Evolutionary conservation across 306 rosid genomes (phyloP), one percentile per base, ranked within the genome.

Genomic region (Gleditsia sinensis): DNA sequence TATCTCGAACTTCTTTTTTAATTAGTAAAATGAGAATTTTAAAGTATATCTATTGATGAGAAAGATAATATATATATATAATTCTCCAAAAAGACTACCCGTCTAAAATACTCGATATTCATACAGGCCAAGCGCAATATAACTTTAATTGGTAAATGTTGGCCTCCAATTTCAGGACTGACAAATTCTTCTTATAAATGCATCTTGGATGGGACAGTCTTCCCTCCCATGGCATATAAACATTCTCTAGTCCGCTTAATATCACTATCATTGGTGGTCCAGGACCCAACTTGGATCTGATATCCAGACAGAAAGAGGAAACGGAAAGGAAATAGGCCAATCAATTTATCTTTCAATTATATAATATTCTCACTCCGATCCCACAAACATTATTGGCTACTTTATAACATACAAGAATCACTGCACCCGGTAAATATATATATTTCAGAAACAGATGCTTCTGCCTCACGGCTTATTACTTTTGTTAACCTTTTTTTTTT

Each of bases 251-350:
- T 39, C 17, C 13, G 56, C 25, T 4, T 55, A 28, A 37, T 27
- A 25, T 27, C 66, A 40, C 56, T 39, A 67, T 69, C 36, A 20
- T 57, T 67, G 28, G 80, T 81, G 81, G 78, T 71, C 81, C 78
- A 27, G 3, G 45, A 48, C 69, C 2, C 81, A 75, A 75, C 37
- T 59, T 75, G 55, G 60, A 43, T 46, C 73, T 13, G 62, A 70
- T 13, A 50, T 34, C 12, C 30, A 57, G 6, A 76, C 62, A 14
- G n/a, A 16, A 0, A 51, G 16, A 42, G 11, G 21, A 69, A 48
- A 63, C 5, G 46, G 56, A 80, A 17, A 70, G 28, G 46, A 55
- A 12, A 46, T 10, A 48, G 17, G 5, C 42, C 42, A 24, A 53
- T 53, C 32, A 53, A 46, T 28, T 28, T 28, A 28, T 28, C 32